phyloP scores from a whole-genome alignment of 129 eudicot species.

The carrot (Daucus carota) region DH1_v3.0 NC_030385.2:27773501-27774000 shows the following conservation, averaged over 20 bases:
- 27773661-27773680: neutral
- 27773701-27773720: neutral
- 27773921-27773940: neutral
- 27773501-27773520: slow-evolving; percentile 32
- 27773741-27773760: slow-evolving; percentile 6
- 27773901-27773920: neutral
- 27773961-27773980: too few relatives aligned
- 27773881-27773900: neutral
- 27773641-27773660: slow-evolving; percentile 2
- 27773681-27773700: neutral
- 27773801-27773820: neutral
- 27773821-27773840: slow-evolving; percentile 2
- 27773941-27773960: neutral
- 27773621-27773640: slow-evolving; percentile 2
- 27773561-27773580: slow-evolving; percentile 10
- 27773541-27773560: slow-evolving; percentile 33
- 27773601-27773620: slow-evolving; percentile 18
- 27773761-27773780: neutral
- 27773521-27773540: slow-evolving; percentile 25
- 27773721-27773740: neutral
- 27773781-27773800: neutral
- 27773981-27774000: too few relatives aligned
- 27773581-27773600: too few relatives aligned
- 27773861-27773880: neutral
- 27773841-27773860: slow-evolving; percentile 6